phyloP scores from a whole-genome alignment of 768 basidiomycete species.

The Boletus eberwhitei region DNA sequence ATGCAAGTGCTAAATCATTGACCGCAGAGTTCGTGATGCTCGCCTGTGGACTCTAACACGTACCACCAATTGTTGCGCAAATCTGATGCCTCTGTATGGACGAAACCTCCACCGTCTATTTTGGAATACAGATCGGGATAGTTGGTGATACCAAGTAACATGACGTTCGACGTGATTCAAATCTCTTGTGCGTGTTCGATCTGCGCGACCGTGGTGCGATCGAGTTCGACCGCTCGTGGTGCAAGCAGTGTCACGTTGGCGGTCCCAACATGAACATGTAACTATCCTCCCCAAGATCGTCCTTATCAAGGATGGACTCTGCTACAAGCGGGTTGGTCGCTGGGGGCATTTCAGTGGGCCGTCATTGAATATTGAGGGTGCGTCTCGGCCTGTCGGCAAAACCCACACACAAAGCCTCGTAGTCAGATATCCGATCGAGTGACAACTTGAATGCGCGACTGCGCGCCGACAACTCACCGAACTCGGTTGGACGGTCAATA shows the following conservation, averaged over 20 bases:
- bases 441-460: neutral
- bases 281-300: neutral
- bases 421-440: neutral
- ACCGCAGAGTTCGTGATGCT: neutral
- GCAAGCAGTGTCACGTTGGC: neutral
- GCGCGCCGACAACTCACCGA: neutral
- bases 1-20: constrained; percentile 11
- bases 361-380: too few relatives aligned
- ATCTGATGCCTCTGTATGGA: neutral
- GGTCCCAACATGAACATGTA: too few relatives aligned
- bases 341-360: neutral
- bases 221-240: neutral
- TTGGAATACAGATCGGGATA: neutral
- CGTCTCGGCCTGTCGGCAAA: too few relatives aligned
- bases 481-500: neutral
- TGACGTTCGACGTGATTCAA: neutral
- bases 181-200: neutral
- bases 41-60: neutral
- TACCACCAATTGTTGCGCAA: neutral
- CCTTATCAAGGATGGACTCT: neutral
- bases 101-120: neutral
- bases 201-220: neutral
- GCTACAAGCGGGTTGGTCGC: neutral
- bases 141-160: neutral
- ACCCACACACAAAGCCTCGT: neutral